phyloP scores from a whole-genome alignment of 495 filamentous ascomycete genomes.

The Letharia columbiana region DNA sequence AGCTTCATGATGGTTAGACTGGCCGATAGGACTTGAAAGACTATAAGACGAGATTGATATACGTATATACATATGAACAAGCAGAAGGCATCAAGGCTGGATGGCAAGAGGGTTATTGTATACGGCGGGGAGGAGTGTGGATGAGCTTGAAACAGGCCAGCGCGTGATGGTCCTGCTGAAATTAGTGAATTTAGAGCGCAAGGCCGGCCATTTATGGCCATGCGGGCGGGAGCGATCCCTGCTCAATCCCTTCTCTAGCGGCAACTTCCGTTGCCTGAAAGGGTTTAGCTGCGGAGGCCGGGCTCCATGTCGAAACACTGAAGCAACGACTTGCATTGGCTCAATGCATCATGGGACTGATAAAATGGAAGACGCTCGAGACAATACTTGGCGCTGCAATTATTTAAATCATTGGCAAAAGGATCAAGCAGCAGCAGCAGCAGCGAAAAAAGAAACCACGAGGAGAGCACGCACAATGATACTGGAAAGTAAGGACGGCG shows the following conservation, averaged over 20 bases:
- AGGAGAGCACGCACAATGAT: not conserved
- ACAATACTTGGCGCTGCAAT: no score
- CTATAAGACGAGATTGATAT: not conserved
- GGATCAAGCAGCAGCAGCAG: no score
- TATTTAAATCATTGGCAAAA: no score
- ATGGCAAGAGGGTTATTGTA: not conserved
- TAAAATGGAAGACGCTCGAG: no score
- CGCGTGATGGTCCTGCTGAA: not conserved
- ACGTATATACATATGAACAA: not conserved
- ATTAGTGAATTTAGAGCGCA: not conserved
- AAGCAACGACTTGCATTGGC: no score
- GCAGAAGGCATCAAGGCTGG: not conserved
- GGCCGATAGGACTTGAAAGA: not conserved
- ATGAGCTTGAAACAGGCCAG: not conserved
- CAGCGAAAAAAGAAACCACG: not conserved
- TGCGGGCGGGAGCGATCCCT: not conserved
- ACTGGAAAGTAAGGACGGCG: no score
- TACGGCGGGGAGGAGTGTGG: not conserved
- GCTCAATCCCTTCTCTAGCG: not conserved
- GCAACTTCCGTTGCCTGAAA: not conserved
- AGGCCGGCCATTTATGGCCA: not conserved
- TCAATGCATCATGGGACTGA: no score
- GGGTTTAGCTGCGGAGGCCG: not conserved
- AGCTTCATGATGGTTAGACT: slow-evolving; percentile 1
- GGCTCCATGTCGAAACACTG: no score